Evolutionary conservation across 1,284 basidiomycete species (phyloP), one percentile per base, ranked within the genome.

Genomic region (Fomitopsis palustris): DNA sequence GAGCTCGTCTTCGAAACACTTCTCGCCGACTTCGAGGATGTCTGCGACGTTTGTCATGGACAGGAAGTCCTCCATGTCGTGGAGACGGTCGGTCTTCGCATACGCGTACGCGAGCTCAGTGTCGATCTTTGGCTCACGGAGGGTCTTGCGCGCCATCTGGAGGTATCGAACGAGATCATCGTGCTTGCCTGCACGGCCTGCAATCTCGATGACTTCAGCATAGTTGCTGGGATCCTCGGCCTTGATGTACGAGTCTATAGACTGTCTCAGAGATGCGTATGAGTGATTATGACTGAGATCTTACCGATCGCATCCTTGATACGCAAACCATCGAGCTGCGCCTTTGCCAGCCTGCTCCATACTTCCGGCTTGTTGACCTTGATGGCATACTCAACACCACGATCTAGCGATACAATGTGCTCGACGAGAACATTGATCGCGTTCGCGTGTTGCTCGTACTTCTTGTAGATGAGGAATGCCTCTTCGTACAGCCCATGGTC

Each of bases 31-130:
- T 67, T 92, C 90, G 27, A 98, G 81, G 58, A 98, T 83, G 69
- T 99, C 97, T 19, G 97, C 97, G 39, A 99, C 97, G 68, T 99
- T 99, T 55, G 97, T 99, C 94, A 99, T 98, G 39, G 85, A 83
- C 62, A 99, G 79, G 86, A 99, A 99, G 79, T 99, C 97, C 72
- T 99, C 97, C 97, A 99, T 99, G 70, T 98, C 97, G 72, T 97
- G 95, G 23, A 98, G 78, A 61, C 95, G 88, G 73, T 98, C 96
- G 1, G 96, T 98, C 82, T 96, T 96, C 45, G 96, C 96, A 73
- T 97, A 98, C 1, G 95, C 93, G 70, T 97, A 96, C 9, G 95
- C 95, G 39, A 98, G 80, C 77, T 98, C 95, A 16, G 97, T 99
- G 74, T 99, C 97, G 69, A 99, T 96, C 80, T 89, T 95, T 54